Base-by-base conservation (phyloP, 768 basidiomycete genomes). In the Trametes gibbosa region DNA sequence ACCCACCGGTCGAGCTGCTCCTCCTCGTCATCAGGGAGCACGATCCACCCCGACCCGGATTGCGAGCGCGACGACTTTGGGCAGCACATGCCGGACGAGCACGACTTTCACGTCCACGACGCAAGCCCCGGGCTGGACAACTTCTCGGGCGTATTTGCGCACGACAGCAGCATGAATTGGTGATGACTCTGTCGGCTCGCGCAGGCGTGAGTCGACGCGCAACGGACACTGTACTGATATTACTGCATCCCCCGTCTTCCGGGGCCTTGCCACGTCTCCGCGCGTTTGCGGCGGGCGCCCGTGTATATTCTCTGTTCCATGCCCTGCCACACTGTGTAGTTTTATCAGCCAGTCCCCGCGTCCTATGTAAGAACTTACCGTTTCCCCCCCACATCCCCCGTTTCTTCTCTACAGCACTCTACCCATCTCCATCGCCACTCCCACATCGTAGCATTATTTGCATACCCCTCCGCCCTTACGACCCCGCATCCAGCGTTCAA, bases 61-160 rank as follows among this genome's bases (percentile, higher is more conserved):
- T 69, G 68, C 48, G 70, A 74, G 66, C 10, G 64, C 39, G 60
- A 45, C 14, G 57, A 60, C 34, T 50, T 25, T 53, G 35, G 47
- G 53, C 54, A 39, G 41, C 54, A 49, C 41, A 45, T 46, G 52
- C 39, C 56, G 13, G 61, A 63, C 46, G 68, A 67, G 56, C 63
- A 70, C 64, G 74, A 73, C 51, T 73, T 73, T 63, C 46, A 66
- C 49, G 58, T 73, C 62, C 46, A 66, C 49, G 58, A 65, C 53
- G 70, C 73, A 53, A 46, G 54, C 19, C 51, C 45, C 12, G 72
- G 62, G 53, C 72, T 68, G 35, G 75, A 77, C 63, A 62, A 67
- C 42, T 77, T 74, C 58, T 69, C 73, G 62, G 71, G 70, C 51
- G 58, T 76, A 35, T 77, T 76, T 67, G 62, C 73, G 35, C 71